Percentiles rank a stretch among this genome's conserved stretches.
phyloP scores from a whole-genome alignment of 202 grass and related monocot genomes.

The Saccharum hybrid region DNA sequence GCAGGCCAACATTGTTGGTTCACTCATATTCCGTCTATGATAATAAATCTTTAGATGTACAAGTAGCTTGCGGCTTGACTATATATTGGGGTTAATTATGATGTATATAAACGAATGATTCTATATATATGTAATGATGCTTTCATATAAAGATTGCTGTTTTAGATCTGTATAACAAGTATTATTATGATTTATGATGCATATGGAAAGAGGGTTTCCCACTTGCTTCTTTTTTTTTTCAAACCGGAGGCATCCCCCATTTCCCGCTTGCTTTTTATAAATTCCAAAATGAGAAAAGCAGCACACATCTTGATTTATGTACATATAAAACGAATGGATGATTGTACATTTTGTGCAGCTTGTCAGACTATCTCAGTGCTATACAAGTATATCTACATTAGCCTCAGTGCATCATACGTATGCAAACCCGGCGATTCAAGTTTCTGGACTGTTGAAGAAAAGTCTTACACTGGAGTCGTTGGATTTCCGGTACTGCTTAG shows the following conservation, averaged over 20 bases:
- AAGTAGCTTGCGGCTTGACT: conserved; percentile 47
- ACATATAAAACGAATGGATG: conserved; percentile 29
- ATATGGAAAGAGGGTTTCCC: conserved; percentile 17
- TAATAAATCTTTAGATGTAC: conserved; percentile 30
- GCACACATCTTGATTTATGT: not conserved
- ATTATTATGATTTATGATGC: conserved; percentile 1
- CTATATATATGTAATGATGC: conserved; percentile 21
- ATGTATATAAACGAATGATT: conserved; percentile 23
- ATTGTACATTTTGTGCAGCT: conserved; percentile 21
- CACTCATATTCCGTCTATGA: conserved; percentile 28
- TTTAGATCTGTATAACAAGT: conserved; percentile 38
- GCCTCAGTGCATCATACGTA: conserved; percentile 31
- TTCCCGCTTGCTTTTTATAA: conserved; percentile 8
- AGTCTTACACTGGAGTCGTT: conserved; percentile 30
- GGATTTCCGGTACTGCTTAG: conserved; percentile 30
- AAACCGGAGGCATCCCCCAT: no score
- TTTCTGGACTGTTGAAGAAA: conserved; percentile 32
- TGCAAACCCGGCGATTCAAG: not conserved
- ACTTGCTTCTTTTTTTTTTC: not conserved
- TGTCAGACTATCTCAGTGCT: conserved; percentile 42
- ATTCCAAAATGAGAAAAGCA: not conserved
- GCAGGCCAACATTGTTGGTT: conserved; percentile 28
- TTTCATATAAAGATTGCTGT: conserved; percentile 24
- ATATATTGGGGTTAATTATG: conserved; percentile 21
- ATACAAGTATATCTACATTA: conserved; percentile 33